phyloP scores from a whole-genome alignment of 1,284 basidiomycete genomes.

The Ganoderma lucidum region DNA sequence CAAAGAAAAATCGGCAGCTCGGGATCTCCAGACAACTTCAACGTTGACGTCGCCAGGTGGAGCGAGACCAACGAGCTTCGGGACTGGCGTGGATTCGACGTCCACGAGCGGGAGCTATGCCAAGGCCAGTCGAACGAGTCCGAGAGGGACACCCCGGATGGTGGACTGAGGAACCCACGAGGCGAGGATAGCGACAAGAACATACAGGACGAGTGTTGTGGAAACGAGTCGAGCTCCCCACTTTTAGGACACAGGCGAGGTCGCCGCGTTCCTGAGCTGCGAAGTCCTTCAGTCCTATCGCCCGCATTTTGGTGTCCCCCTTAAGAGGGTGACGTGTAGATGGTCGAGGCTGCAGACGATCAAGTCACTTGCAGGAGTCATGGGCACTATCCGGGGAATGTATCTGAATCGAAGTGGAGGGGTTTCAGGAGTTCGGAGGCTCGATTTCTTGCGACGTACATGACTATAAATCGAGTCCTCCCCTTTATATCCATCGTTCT shows the following conservation, averaged over 20 bases:
- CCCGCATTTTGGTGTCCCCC: neutral
- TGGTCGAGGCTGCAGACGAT: neutral
- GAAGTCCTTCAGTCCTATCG: neutral
- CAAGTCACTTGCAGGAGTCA: neutral
- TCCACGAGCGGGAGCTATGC: neutral
- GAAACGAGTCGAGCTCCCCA: neutral
- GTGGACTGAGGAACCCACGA: neutral
- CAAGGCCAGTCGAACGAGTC: neutral
- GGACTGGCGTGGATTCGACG: neutral
- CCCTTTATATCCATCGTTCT: too few species aligned
- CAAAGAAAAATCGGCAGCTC: neutral
- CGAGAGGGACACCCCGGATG: neutral
- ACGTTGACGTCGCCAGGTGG: neutral
- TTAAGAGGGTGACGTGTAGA: neutral
- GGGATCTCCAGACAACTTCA: neutral
- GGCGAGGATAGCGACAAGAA: too few species aligned
- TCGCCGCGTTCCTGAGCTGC: neutral
- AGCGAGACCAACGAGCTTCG: neutral
- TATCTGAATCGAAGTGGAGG: too few species aligned
- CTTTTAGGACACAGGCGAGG: neutral
- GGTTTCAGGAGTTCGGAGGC: too few species aligned
- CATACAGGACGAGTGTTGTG: neutral
- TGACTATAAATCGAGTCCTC: too few species aligned
- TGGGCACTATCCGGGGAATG: neutral
- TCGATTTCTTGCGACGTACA: too few species aligned